Percentiles rank a stretch among this genome's conserved stretches.
phyloP scores from a whole-genome alignment of 129 eudicot species.

The Lactuca sativa region DNA sequence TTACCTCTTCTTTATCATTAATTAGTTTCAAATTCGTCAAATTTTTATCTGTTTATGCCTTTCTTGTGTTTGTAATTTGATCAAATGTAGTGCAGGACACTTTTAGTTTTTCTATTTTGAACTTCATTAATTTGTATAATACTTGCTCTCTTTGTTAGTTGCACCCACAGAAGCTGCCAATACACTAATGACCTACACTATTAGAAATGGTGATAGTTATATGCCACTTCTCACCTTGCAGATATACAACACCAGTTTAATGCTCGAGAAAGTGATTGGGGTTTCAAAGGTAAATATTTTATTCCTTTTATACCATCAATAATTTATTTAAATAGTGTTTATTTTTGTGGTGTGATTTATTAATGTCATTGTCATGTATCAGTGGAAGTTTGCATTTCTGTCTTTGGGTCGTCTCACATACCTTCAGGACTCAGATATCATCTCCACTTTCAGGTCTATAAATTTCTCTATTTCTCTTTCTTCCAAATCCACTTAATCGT shows the following conservation, averaged over 20 bases:
- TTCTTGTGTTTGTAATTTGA: no score
- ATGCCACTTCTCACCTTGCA: constrained; percentile 33
- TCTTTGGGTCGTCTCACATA: constrained; percentile 81
- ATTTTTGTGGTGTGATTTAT: background rate
- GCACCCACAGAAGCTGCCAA: constrained; percentile 35
- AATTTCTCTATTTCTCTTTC: background rate
- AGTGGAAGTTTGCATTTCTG: constrained; percentile 91
- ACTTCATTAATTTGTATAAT: no score
- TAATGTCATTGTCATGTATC: constrained; percentile 20
- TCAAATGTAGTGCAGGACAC: no score
- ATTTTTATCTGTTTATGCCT: no score
- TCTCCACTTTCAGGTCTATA: constrained; percentile 74
- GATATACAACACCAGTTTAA: constrained; percentile 70
- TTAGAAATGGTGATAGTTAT: background rate
- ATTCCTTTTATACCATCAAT: background rate
- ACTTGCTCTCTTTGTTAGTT: constrained; percentile 14
- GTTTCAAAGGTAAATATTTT: constrained; percentile 53
- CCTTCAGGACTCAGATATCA: constrained; percentile 67
- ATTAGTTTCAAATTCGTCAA: background rate
- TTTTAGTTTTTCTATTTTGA: no score
- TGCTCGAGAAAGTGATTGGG: constrained; percentile 86
- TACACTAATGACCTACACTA: background rate
- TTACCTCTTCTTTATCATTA: background rate
- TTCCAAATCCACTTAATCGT: no score
- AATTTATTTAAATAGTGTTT: background rate